phyloP scores from a whole-genome alignment of 108 stramenopile species.

The Nannochloropsis granulata region DNA sequence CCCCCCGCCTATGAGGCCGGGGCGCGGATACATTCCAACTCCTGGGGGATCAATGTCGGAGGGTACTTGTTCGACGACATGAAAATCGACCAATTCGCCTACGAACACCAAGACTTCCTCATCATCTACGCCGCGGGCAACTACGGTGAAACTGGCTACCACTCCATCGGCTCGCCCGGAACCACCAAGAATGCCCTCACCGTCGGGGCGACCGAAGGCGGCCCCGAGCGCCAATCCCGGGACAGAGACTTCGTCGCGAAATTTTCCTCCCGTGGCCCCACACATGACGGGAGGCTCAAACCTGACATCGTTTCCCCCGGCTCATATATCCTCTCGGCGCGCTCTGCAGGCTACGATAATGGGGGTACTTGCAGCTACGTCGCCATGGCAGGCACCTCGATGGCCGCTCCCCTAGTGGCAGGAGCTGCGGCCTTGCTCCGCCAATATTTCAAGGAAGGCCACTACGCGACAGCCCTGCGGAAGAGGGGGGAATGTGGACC shows the following conservation, averaged over 20 bases:
- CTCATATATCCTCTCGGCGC: conserved; percentile 36
- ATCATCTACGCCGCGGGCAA: conserved; percentile 59
- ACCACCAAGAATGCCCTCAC: not conserved
- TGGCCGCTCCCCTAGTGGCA: conserved; percentile 55
- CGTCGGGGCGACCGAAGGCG: conserved; percentile 2
- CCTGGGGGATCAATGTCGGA: conserved; percentile 19
- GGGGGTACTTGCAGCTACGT: not conserved
- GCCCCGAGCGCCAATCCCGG: not conserved
- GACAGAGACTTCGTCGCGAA: conserved; percentile 45
- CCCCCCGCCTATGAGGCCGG: conserved; percentile 17
- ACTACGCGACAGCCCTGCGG: conserved; percentile 2
- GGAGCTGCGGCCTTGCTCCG: conserved; percentile 57
- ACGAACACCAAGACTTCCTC: conserved; percentile 41
- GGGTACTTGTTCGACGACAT: conserved; percentile 6
- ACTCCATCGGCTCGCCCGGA: conserved; percentile 29
- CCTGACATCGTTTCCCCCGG: conserved; percentile 65
- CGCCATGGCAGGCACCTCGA: conserved; percentile 28
- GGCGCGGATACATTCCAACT: conserved; percentile 24
- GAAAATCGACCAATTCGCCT: conserved; percentile 5
- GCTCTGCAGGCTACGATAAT: conserved; percentile 8
- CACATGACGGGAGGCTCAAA: conserved; percentile 54
- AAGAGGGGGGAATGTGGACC: not conserved
- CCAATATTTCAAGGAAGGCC: conserved; percentile 57
- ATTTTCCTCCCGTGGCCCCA: conserved; percentile 51
- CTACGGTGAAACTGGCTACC: conserved; percentile 32